Conservation (phyloP, 352 stramenopile species). For the Aphanomyces invadans region DNA sequence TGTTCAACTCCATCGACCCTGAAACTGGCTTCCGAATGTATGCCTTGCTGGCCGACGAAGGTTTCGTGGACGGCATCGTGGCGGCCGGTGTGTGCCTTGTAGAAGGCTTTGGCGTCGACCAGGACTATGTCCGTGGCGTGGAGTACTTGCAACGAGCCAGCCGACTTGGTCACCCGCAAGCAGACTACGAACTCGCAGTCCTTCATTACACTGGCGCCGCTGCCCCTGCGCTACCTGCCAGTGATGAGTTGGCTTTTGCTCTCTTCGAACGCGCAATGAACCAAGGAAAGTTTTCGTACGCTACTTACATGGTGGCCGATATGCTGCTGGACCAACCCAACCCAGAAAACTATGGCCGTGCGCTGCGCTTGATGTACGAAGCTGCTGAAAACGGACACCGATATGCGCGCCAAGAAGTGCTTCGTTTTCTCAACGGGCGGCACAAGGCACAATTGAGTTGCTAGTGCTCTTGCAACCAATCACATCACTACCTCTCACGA, state of each 20-base stretch:
- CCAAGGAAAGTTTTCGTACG: conserved; percentile 15
- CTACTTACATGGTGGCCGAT: conserved; percentile 18
- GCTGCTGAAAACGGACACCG: conserved; percentile 12
- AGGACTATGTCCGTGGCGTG: conserved; percentile 14
- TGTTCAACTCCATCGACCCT: conserved; percentile 18
- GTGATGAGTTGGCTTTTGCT: not conserved
- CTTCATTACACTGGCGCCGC: conserved; percentile 16
- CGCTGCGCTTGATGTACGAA: conserved; percentile 7
- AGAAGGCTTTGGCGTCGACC: conserved; percentile 18
- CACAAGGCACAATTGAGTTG: not conserved
- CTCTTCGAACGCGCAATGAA: conserved; percentile 15
- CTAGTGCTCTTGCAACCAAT: no score
- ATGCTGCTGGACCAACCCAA: not conserved
- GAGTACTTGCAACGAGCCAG: not conserved
- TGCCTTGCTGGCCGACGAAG: not conserved
- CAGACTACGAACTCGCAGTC: conserved; percentile 12
- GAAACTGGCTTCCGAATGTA: conserved; percentile 12
- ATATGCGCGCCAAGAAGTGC: conserved; percentile 13
- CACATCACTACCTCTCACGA: no score
- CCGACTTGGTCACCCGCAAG: conserved; percentile 3
- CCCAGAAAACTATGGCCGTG: not conserved
- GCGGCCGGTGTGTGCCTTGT: conserved; percentile 13
- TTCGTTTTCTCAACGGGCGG: not conserved
- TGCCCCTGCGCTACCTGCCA: not conserved
- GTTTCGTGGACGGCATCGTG: conserved; percentile 10